Percentiles rank a stretch among this genome's conserved stretches.
These are phyloP conservation scores for Xylaria sp. DNA, from an alignment of 2,329 filamentous ascomycete genomes.

Conservation along the genomic window DNA sequence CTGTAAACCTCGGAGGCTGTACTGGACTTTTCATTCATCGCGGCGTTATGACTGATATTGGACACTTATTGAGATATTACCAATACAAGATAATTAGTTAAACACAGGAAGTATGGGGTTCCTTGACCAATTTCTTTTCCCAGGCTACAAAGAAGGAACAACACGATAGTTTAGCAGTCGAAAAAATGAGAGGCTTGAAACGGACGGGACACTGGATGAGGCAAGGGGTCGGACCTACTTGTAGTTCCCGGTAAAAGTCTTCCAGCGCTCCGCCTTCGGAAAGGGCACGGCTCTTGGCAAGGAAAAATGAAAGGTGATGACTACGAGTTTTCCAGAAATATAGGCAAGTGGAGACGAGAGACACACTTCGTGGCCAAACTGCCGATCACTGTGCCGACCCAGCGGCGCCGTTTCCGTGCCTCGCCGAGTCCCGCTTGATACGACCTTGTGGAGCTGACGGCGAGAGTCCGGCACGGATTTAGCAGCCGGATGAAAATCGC, in stretches of 20 bases:
- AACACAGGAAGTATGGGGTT: conserved; percentile 21
- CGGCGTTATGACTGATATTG: conserved; percentile 38
- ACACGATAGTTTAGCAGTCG: conserved; percentile 2
- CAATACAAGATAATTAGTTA: conserved; percentile 24
- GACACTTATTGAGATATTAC: conserved; percentile 26
- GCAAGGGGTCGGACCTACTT: neutral
- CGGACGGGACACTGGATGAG: neutral
- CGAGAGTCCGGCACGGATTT: conserved; percentile 39
- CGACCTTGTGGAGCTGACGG: conserved; percentile 38
- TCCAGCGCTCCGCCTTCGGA: conserved; percentile 43
- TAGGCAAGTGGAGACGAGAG: conserved; percentile 25
- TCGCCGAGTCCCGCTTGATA: conserved; percentile 35
- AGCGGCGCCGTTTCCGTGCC: conserved; percentile 43
- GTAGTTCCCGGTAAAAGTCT: conserved; percentile 24
- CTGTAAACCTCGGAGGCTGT: conserved; percentile 30
- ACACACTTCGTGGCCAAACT: conserved; percentile 18
- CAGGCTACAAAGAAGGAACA: conserved; percentile 13
- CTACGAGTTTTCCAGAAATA: conserved; percentile 8
- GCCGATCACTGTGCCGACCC: conserved; percentile 24
- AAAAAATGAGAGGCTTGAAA: neutral
- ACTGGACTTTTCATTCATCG: conserved; percentile 40
- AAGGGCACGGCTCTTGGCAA: conserved; percentile 17
- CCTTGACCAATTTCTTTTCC: conserved; percentile 10
- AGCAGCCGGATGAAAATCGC: conserved; percentile 30
- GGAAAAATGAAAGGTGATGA: conserved; percentile 12